Evolutionary conservation across 192 early-diverging fungal species (phyloP).

Genomic region (Dissophora globulifera): DNA sequence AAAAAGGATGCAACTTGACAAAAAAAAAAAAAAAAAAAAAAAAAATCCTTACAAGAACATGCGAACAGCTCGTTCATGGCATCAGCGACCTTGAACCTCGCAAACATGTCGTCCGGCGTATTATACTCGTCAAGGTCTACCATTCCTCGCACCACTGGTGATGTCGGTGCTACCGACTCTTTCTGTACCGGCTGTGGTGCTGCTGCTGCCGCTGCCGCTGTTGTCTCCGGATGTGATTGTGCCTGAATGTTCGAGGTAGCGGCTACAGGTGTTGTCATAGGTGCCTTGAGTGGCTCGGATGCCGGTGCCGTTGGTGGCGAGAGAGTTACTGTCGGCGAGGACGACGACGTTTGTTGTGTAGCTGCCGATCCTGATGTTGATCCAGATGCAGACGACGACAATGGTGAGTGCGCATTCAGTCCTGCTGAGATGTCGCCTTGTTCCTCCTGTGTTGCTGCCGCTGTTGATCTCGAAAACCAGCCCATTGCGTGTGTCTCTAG

Average conservation of each 20-base stretch:
- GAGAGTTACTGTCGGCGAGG: neutral
- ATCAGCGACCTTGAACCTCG: constrained; percentile 32
- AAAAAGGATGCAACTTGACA: too few species aligned
- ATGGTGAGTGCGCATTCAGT: neutral
- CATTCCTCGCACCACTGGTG: neutral
- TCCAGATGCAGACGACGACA: neutral
- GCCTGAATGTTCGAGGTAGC: neutral
- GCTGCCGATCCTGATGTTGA: neutral
- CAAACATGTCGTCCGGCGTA: constrained; percentile 28
- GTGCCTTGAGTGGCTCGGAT: neutral
- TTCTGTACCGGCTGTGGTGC: neutral
- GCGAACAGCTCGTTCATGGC: constrained; percentile 39
- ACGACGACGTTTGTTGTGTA: constrained; percentile 5
- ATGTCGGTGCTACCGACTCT: neutral
- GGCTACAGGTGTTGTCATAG: too few species aligned
- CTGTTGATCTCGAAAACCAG: constrained; percentile 46
- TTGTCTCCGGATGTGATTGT: neutral
- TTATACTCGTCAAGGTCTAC: constrained; percentile 43
- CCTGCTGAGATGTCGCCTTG: neutral
- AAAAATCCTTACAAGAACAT: constrained; percentile 45
- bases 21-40: too few species aligned
- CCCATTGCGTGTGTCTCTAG: constrained; percentile 20
- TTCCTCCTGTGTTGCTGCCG: neutral
- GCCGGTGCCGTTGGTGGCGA: neutral
- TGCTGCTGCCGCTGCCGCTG: neutral